These are phyloP conservation scores for Penicillium janthinellum DNA, from an alignment of 2,329 filamentous ascomycete species.

Conservation along the genomic window DNA sequence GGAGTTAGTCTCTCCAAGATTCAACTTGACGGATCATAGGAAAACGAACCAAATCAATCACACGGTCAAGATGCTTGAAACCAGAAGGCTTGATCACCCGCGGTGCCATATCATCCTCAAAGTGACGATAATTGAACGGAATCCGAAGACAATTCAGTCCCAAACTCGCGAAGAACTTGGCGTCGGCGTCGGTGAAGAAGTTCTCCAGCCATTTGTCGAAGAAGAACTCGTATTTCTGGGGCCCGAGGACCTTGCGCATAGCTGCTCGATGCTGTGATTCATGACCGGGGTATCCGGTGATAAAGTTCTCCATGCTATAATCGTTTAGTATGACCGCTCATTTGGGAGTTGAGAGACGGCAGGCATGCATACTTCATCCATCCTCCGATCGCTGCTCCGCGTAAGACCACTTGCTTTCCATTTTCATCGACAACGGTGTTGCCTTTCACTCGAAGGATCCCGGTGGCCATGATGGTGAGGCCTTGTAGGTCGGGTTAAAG, in stretches of 20 bases:
- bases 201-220: slow-evolving; percentile 60
- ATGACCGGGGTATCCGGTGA: slow-evolving; percentile 63
- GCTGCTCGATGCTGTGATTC: slow-evolving; percentile 59
- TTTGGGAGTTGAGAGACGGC: neutral
- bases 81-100: slow-evolving; percentile 48
- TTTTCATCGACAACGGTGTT: slow-evolving; percentile 50
- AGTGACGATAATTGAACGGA: slow-evolving; percentile 62
- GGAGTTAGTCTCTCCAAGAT: neutral
- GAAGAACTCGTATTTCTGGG: slow-evolving; percentile 61
- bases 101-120: slow-evolving; percentile 53
- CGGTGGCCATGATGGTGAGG: slow-evolving; percentile 28
- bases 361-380: slow-evolving; percentile 44
- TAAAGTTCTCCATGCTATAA: slow-evolving; percentile 62
- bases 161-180: slow-evolving; percentile 58
- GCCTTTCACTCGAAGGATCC: slow-evolving; percentile 46
- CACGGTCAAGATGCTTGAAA: slow-evolving; percentile 53
- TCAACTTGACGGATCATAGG: neutral
- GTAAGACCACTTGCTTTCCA: slow-evolving; percentile 51
- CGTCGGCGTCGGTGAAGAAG: slow-evolving; percentile 62
- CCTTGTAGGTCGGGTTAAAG: neutral
- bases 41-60: slow-evolving; percentile 44
- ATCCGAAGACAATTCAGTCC: slow-evolving; percentile 62
- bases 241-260: slow-evolving; percentile 56
- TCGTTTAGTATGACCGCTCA: neutral
- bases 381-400: slow-evolving; percentile 50